A percentile compares a stretch with the other conserved stretches of the same genome.
phyloP scores from a whole-genome alignment of 2,329 filamentous ascomycete species.

The Sarocladium brachiariae region DNA sequence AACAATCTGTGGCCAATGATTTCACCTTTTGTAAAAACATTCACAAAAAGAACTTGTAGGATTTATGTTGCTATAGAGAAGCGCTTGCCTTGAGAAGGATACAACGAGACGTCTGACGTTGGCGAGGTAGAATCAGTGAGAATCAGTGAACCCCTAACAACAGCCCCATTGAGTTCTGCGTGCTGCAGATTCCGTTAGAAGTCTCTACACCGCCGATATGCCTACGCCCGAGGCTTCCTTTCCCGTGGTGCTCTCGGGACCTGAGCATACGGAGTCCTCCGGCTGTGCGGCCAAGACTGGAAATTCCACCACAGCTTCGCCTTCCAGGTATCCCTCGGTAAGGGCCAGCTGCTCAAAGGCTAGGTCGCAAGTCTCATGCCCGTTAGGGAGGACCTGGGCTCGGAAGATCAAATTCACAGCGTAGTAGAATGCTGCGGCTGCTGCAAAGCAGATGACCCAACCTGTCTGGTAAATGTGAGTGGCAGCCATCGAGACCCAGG shows the following conservation, averaged over 20 bases:
- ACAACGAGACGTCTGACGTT: too few relatives aligned
- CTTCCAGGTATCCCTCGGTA: neutral
- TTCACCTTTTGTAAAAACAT: too few relatives aligned
- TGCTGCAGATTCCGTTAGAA: too few relatives aligned
- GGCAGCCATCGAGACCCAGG: slow-evolving; percentile 17
- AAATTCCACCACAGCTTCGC: neutral
- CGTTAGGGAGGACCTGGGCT: neutral
- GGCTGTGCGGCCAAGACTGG: neutral
- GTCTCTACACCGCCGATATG: neutral
- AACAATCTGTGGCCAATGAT: too few relatives aligned
- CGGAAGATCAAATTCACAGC: neutral
- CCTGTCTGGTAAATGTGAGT: slow-evolving; percentile 19
- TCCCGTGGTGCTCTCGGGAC: neutral
- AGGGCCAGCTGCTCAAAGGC: neutral
- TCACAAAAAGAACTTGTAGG: too few relatives aligned
- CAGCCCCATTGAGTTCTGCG: too few relatives aligned
- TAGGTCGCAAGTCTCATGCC: neutral
- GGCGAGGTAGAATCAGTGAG: too few relatives aligned
- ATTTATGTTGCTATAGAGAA: too few relatives aligned
- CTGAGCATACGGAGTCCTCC: neutral
- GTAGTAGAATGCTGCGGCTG: neutral
- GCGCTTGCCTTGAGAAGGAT: too few relatives aligned
- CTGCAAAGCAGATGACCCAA: neutral
- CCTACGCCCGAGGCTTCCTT: neutral
- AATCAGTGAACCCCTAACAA: too few relatives aligned